Base-by-base conservation (phyloP, 805 yeast genomes). In the Starmerella sp. region DNA sequence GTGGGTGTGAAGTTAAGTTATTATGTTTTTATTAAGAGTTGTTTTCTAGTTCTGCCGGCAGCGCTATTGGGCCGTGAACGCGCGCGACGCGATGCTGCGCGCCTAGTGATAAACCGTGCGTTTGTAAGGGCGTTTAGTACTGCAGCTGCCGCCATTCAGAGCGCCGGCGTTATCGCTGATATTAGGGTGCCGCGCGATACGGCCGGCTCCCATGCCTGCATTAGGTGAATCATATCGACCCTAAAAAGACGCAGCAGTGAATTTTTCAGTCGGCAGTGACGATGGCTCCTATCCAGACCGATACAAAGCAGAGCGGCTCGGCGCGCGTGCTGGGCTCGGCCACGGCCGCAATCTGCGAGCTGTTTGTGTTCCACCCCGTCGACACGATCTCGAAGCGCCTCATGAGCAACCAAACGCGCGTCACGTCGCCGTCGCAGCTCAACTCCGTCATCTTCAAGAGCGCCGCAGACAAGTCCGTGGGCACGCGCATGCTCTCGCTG, bases 241-340 rank as follows among this genome's bases (percentile, higher is more conserved):
- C 45, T 42, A 42, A 42, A 28, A 8, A 22, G 45, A 22, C 32
- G 32, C 15, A 32, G 35, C n/a, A 42, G 49, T 46, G 49, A 46
- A 46, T 46, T 46, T 46, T 46, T 46, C 49, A 46, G n/a, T 34
- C 14, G 22, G 28, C 15, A 44, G 11, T 31, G 46, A 29, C 14
- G 5, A 62, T 64, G 65, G 65, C 65, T 6, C 62, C 58, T 41
- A 57, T 66, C 39, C 50, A 68, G 8, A 57, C 65, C 35, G 71
- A 74, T 72, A 93, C 88, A 67, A 88, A 83, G 77, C 90, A 91
- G 73, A 83, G 95, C 48, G 97, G 87, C 54, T 62, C 75, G 48
- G 95, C 98, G 65, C 82, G 97, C 71, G 83, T 91, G 44, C 76
- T 93, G 47, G 98, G 98, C 48, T 91, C 97, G n/a, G 98, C 97